Conservation (phyloP, 2,329 filamentous ascomycete genomes). For the Penicillium verrucosum region DNA sequence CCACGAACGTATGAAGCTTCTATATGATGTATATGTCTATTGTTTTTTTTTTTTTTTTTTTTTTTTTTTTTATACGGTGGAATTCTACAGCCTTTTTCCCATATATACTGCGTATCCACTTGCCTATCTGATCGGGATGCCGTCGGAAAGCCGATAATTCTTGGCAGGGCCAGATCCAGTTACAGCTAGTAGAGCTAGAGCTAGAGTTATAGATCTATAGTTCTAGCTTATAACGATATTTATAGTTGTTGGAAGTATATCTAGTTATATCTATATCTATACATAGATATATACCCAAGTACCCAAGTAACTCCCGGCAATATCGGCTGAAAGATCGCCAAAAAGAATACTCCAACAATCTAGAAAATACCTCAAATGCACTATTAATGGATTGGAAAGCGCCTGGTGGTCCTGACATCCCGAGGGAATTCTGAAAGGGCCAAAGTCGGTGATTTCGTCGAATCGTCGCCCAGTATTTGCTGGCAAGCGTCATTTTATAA, state of each 20-base stretch:
- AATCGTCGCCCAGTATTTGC: constrained; percentile 19
- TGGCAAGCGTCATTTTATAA: neutral
- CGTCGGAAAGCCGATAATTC: neutral
- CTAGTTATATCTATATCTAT: neutral
- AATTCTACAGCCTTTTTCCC: neutral
- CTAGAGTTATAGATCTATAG: neutral
- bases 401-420: neutral
- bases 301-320: neutral
- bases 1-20: constrained; percentile 32
- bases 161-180: constrained; percentile 7
- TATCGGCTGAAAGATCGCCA: neutral
- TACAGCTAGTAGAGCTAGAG: neutral
- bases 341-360: neutral
- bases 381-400: neutral
- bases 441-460: constrained; percentile 23
- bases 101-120: neutral
- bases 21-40: constrained; percentile 39
- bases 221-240: neutral
- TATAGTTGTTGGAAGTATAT: neutral
- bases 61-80: neutral
- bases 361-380: neutral
- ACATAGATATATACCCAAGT: neutral
- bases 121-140: constrained; percentile 15
- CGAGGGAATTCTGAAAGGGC: neutral
- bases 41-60: neutral